phyloP scores from a whole-genome alignment of 768 basidiomycete species.

The Naganishia antarctica region DNA sequence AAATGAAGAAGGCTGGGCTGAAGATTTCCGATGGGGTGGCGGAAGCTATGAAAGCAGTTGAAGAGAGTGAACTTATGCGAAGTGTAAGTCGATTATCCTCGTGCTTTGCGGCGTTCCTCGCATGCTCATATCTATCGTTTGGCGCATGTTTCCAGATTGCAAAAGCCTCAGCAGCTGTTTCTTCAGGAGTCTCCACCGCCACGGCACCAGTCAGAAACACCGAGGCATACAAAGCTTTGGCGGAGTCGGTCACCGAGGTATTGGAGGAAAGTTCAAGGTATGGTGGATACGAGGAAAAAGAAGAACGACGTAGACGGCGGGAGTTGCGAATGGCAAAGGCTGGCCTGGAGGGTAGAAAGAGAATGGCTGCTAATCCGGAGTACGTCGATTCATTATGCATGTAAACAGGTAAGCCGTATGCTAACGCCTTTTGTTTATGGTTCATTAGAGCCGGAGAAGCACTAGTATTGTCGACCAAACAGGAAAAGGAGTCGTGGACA shows the following conservation, averaged over 20 bases:
- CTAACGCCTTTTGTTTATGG: no score
- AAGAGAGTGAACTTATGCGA: slow-evolving; percentile 80
- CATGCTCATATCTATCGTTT: background rate
- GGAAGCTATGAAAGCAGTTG: slow-evolving; percentile 85
- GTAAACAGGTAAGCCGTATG: slow-evolving; percentile 58
- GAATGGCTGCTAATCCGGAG: slow-evolving; percentile 68
- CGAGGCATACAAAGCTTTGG: slow-evolving; percentile 82
- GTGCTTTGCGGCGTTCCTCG: background rate
- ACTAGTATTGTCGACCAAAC: slow-evolving; percentile 59
- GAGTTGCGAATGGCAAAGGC: slow-evolving; percentile 78
- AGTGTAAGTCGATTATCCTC: background rate
- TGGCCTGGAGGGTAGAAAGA: slow-evolving; percentile 60
- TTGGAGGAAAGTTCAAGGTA: slow-evolving; percentile 91
- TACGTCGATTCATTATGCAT: no score
- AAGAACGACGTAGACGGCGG: slow-evolving; percentile 73
- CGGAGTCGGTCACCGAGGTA: slow-evolving; percentile 83
- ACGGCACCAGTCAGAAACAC: slow-evolving; percentile 98
- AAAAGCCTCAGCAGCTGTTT: slow-evolving; percentile 76
- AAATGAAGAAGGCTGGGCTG: slow-evolving; percentile 79
- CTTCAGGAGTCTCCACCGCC: slow-evolving; percentile 74
- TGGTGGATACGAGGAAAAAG: slow-evolving; percentile 93
- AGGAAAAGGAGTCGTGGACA: slow-evolving; percentile 35
- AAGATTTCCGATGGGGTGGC: slow-evolving; percentile 90
- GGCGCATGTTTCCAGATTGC: slow-evolving; percentile 67
- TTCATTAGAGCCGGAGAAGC: slow-evolving; percentile 71